Conservation (phyloP, 345 rosid species). For the Theobroma cacao region DNA sequence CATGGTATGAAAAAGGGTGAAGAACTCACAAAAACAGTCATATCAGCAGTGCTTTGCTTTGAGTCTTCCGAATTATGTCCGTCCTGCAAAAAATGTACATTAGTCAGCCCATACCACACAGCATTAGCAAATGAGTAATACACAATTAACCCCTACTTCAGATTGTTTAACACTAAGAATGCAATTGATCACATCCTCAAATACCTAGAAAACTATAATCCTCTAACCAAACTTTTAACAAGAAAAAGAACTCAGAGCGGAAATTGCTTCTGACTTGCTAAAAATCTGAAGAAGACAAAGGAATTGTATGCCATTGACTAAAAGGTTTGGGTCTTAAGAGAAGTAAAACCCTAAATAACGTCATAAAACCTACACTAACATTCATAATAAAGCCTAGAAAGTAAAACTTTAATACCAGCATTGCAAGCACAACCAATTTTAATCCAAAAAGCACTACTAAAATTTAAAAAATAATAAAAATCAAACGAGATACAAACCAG, state of each 20-base stretch:
- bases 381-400: background rate
- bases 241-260: background rate
- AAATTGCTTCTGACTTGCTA: background rate
- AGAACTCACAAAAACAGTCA: slow-evolving; percentile 66
- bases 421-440: background rate
- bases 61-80: slow-evolving; percentile 71
- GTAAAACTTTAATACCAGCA: background rate
- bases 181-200: background rate
- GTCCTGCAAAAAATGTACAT: slow-evolving; percentile 44
- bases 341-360: background rate
- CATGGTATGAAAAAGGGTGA: background rate
- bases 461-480: background rate
- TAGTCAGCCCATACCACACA: background rate
- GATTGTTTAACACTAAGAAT: background rate
- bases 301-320: background rate
- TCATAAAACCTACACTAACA: background rate
- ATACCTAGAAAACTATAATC: background rate
- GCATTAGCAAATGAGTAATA: background rate
- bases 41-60: slow-evolving; percentile 67
- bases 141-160: background rate
- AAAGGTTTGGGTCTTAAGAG: background rate
- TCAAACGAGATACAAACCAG: background rate
- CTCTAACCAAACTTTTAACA: background rate
- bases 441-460: background rate
- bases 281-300: background rate